Conservation (phyloP, 2,329 filamentous ascomycete genomes). For the Coniochaeta hoffmannii region DNA sequence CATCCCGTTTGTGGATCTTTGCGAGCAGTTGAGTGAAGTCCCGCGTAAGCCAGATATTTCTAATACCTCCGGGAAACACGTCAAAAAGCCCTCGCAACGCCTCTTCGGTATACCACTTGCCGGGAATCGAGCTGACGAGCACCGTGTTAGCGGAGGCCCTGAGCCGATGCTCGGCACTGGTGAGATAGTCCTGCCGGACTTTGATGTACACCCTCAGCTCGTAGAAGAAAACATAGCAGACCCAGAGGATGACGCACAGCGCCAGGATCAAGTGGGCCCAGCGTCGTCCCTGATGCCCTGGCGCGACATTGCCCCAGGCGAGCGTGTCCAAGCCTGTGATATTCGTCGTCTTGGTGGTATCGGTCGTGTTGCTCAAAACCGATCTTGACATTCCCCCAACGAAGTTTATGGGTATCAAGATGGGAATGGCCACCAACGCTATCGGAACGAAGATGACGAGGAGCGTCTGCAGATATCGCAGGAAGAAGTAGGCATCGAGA, state of each 20-base stretch:
- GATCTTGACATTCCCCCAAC: constrained; percentile 58
- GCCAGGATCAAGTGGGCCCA: constrained; percentile 82
- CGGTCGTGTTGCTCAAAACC: constrained; percentile 32
- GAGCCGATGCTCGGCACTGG: constrained; percentile 87
- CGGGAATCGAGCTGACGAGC: constrained; percentile 81
- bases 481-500: constrained; percentile 93
- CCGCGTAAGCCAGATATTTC: constrained; percentile 94
- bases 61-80: constrained; percentile 89
- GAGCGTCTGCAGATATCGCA: constrained; percentile 72
- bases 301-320: constrained; percentile 79
- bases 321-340: constrained; percentile 68
- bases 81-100: constrained; percentile 82
- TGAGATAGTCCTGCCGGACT: constrained; percentile 88
- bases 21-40: constrained; percentile 77
- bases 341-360: constrained; percentile 15
- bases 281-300: constrained; percentile 58
- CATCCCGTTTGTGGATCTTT: constrained; percentile 71
- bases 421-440: constrained; percentile 68
- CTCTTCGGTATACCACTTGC: constrained; percentile 81
- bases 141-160: constrained; percentile 93
- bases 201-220: constrained; percentile 86
- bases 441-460: constrained; percentile 89
- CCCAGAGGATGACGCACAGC: constrained; percentile 69
- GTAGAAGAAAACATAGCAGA: constrained; percentile 79
- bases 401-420: constrained; percentile 80